These are phyloP conservation scores for Wallacemonas sp. DNA, from an alignment of 208 protist genomes.

Conservation along the genomic window DNA sequence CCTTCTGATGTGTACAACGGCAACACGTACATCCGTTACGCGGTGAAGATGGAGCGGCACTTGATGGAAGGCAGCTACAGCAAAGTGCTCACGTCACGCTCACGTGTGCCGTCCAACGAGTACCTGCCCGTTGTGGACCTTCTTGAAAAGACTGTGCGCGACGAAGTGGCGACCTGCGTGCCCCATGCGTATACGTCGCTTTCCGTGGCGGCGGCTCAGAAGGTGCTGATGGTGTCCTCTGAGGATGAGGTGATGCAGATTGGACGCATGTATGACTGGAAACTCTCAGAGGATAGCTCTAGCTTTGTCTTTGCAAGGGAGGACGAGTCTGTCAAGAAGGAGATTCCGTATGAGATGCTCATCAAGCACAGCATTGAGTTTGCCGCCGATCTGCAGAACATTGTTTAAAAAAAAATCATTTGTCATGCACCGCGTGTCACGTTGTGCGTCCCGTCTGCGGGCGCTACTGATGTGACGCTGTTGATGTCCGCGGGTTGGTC, in stretches of 20 bases:
- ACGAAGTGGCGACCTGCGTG: constrained; percentile 90
- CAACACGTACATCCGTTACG: constrained; percentile 85
- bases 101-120: constrained; percentile 88
- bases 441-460: no score
- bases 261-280: constrained; percentile 60
- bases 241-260: constrained; percentile 69
- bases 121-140: constrained; percentile 91
- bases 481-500: no score
- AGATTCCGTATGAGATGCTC: constrained; percentile 84
- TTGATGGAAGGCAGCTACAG: constrained; percentile 95
- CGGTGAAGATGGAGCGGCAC: constrained; percentile 87
- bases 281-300: constrained; percentile 39
- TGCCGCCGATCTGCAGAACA: constrained; percentile 78
- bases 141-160: constrained; percentile 86
- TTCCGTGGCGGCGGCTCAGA: constrained; percentile 73
- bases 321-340: constrained; percentile 67
- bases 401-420: constrained; percentile 54
- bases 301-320: constrained; percentile 79
- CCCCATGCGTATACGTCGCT: constrained; percentile 82
- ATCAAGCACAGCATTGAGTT: constrained; percentile 77
- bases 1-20: constrained; percentile 62
- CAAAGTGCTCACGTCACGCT: constrained; percentile 84
- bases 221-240: constrained; percentile 85
- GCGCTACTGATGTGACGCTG: no score
- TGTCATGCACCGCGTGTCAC: no score